Evolutionary conservation across 208 protist species (phyloP), one percentile per base, ranked within the genome.

Genomic region (Strigomonas galati): DNA sequence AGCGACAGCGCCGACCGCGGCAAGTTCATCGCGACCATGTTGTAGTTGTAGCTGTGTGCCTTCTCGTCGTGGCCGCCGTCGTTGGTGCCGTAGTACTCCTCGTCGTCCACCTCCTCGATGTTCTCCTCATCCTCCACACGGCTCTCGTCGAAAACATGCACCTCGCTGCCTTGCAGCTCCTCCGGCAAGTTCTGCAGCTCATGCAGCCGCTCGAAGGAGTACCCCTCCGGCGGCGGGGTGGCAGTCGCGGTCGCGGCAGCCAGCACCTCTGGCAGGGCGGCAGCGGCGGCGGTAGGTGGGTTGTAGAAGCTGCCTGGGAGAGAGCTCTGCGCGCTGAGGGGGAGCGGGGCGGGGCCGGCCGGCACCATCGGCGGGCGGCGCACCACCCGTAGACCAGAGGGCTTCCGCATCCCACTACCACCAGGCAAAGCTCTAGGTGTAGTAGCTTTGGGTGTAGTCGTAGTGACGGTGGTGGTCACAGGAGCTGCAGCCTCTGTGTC

Each of bases 131-230:
- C 53, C 3, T 64, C 57, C 19, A 14, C 51, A 6, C 51, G 48
- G 2, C 55, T 46, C 26, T 19, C 40, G 9, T 70, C 65, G 43
- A 35, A 19, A 7, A 79, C 64, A 24, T 71, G 35, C 14, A 79
- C 67, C 35, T 78, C 73, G 28, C 59, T 70, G 32, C 67, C 74
- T 2, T 61, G 62, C 65, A 70, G 70, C 48, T 70, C 72, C 59
- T 49, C 60, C 21, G 74, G 74, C 48, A 79, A 60, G 64, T 71
- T 67, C 53, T 54, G 15, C 54, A 64, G 65, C 65, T 79, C 74
- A 43, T 79, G 74, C 32, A 71, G 63, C 15, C 64, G 58, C 48
- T 79, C 74, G 53, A 74, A 79, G 46, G 55, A 69, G 2, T 71
- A 46, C 30, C 51, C 44, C 27, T 48, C 62, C 46, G 43, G 51